Evolutionary conservation across 2,329 filamentous ascomycete species (phyloP), one percentile per base, ranked within the genome.

Genomic region (Lasiodiplodia theobromae): DNA sequence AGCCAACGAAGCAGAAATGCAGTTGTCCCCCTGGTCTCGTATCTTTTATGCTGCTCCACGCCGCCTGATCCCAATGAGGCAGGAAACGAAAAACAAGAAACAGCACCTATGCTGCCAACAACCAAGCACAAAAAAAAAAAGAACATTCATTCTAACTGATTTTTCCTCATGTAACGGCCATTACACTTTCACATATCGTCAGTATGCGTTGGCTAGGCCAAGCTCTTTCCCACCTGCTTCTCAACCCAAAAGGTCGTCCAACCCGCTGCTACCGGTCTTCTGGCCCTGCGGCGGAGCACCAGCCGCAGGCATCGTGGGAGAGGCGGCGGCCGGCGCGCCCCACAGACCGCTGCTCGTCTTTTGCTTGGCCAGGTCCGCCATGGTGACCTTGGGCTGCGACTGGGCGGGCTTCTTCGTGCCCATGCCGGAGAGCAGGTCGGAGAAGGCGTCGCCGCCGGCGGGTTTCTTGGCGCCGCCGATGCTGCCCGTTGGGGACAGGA

Each of bases 301-400:
- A 11, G 56, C 57, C n/a, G 57, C 28, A 11, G 51, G 37, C n/a
- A 52, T 18, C 14, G 54, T n/a, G 5, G 28, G 14, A 12, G 34
- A 31, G 14, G 52, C 52, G 12, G 58, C 34, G 18, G 67, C 62
- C 3, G 67, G 86, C 0, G 92, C 87, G 21, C 95, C 96, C 94
- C 96, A 99, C 71, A 99, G 93, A 8, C 94, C 94, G 18, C 94
- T 94, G 74, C 90, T 94, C 69, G 94, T 96, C 86, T 98, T 97
- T 82, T 97, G 94, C 85, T 97, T 97, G n/a, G 94, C 95, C 80
- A 99, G 88, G 79, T 97, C 94, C 37, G 94, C 94, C 82, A 99
- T 87, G 67, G 94, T 94, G 64, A 93, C 90, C 0, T 91, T 91
- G 69, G 89, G 86, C 66, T 86, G 83, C 11, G 83, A 84, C 14